phyloP scores from a whole-genome alignment of 148 eudicot genomes.

The Rhododendron griersonianum region DNA sequence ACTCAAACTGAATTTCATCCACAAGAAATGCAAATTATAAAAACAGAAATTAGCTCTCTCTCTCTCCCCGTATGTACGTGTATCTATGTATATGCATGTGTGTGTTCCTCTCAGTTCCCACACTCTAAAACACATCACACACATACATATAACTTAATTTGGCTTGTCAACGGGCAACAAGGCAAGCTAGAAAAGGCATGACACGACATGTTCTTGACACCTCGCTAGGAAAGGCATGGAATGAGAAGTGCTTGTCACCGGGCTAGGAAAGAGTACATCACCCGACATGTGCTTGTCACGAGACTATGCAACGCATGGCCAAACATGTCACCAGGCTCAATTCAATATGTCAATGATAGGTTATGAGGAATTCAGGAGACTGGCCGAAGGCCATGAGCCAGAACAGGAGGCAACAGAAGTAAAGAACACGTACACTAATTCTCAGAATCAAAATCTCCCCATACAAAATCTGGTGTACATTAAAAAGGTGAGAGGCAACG shows the following conservation, averaged over 20 bases:
- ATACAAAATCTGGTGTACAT: constrained; percentile 8
- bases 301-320: too few species aligned
- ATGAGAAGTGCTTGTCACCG: too few species aligned
- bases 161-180: neutral
- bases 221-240: neutral
- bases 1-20: neutral
- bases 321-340: too few species aligned
- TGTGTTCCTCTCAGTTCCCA: neutral
- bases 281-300: too few species aligned
- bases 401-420: too few species aligned
- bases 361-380: too few species aligned
- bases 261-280: too few species aligned
- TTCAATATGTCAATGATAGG: too few species aligned
- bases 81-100: neutral
- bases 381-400: too few species aligned
- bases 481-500: constrained; percentile 3
- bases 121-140: neutral
- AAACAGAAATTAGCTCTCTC: neutral
- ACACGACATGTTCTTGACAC: neutral
- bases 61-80: too few species aligned
- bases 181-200: neutral
- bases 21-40: neutral
- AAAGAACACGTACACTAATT: neutral
- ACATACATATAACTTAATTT: neutral
- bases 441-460: constrained; percentile 1